phyloP scores from a whole-genome alignment of 2,329 filamentous ascomycete genomes.

The Ceratocystis eucalypticola region DNA sequence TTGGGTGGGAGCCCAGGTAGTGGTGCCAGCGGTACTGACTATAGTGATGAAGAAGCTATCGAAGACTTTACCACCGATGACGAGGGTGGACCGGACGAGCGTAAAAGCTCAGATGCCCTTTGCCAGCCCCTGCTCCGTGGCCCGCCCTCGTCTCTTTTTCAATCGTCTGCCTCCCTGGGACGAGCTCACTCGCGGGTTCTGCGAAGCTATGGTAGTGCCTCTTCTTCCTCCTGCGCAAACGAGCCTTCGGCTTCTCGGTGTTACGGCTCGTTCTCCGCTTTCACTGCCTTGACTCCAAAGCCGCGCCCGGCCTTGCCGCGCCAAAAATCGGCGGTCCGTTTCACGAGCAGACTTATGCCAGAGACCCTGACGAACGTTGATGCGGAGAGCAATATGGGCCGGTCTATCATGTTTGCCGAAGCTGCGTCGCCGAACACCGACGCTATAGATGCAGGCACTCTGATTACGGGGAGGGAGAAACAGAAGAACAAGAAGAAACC shows the following conservation, averaged over 20 bases:
- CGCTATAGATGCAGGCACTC: neutral
- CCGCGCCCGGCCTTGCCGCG: conserved; percentile 37
- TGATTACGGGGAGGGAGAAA: neutral
- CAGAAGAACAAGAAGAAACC: neutral
- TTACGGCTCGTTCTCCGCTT: conserved; percentile 11
- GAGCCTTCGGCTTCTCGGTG: conserved; percentile 18
- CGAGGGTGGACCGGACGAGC: conserved; percentile 12
- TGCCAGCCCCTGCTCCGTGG: conserved; percentile 1
- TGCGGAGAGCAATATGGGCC: conserved; percentile 43
- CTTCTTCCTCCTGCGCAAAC: neutral
- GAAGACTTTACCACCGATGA: conserved; percentile 23
- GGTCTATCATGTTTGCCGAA: conserved; percentile 63
- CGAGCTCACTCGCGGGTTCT: too few species aligned
- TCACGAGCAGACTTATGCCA: conserved; percentile 60
- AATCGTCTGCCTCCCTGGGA: too few species aligned
- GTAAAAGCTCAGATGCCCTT: neutral
- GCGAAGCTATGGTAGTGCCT: too few species aligned
- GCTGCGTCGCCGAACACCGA: conserved; percentile 21
- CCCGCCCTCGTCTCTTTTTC: neutral
- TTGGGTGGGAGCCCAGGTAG: neutral
- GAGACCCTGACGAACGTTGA: conserved; percentile 52
- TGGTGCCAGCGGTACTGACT: neutral
- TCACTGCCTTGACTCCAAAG: neutral
- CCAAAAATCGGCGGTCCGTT: conserved; percentile 44
- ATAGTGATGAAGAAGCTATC: conserved; percentile 25